Percentiles rank a stretch among this genome's conserved stretches.
Conservation (phyloP, 371 early-diverging fungal genomes). For the Zopfochytrium polystomum region DNA sequence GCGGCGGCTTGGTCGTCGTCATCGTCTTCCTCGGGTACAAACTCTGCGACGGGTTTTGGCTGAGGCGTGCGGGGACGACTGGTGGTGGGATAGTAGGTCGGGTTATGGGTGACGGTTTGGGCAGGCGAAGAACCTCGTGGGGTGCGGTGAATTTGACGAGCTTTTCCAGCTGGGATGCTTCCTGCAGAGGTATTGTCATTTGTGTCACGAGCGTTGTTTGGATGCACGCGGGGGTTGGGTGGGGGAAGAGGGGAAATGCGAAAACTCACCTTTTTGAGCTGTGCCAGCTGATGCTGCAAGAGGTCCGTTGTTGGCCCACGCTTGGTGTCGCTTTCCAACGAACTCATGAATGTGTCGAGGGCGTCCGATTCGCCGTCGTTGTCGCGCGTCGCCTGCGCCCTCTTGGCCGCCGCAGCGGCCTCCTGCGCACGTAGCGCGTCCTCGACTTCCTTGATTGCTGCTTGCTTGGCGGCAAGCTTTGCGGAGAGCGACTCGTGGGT, state of each 20-base stretch:
- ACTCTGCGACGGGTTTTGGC: background rate
- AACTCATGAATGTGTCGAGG: conserved; percentile 59
- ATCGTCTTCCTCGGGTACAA: background rate
- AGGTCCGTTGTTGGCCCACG: conserved; percentile 44
- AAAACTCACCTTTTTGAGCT: conserved; percentile 46
- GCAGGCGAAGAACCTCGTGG: conserved; percentile 7
- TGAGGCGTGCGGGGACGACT: conserved; percentile 1
- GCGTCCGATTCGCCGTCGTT: conserved; percentile 54
- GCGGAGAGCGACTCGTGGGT: conserved; percentile 59
- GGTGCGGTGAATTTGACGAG: conserved; percentile 50
- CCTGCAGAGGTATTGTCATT: too few species aligned
- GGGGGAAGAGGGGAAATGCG: background rate
- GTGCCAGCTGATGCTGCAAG: conserved; percentile 45
- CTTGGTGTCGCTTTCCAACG: conserved; percentile 35
- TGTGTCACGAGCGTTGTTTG: background rate
- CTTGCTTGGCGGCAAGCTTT: conserved; percentile 33
- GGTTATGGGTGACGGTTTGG: background rate
- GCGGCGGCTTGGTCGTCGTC: background rate
- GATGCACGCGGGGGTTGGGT: background rate
- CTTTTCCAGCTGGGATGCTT: conserved; percentile 50
- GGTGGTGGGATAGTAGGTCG: background rate
- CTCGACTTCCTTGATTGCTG: conserved; percentile 28
- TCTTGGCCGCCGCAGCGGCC: conserved; percentile 15
- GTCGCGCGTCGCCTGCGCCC: conserved; percentile 27
- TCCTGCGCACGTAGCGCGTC: conserved; percentile 10